These are phyloP conservation scores for Aspergillus luchuensis DNA, from an alignment of 2,329 filamentous ascomycete genomes.

Conservation along the genomic window DNA sequence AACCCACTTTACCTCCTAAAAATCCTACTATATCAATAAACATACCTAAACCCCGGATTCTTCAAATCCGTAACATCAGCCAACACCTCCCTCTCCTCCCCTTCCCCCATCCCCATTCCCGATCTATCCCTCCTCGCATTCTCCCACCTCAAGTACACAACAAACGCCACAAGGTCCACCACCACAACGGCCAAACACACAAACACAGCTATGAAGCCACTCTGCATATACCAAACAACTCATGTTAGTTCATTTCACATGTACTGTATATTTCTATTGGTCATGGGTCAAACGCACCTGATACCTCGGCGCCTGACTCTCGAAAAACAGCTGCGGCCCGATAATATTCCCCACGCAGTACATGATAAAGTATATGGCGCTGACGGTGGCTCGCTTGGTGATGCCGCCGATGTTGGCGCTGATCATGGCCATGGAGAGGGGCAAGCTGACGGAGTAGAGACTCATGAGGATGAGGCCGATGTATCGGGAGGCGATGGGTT, in stretches of 20 bases:
- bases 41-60: conserved; percentile 15
- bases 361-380: conserved; percentile 47
- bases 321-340: conserved; percentile 49
- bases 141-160: conserved; percentile 11
- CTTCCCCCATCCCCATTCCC: background rate
- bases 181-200: conserved; percentile 11
- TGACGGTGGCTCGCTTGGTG: conserved; percentile 52
- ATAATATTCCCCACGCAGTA: conserved; percentile 50
- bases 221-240: background rate
- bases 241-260: too few species aligned
- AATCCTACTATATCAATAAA: conserved; percentile 3
- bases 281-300: conserved; percentile 19
- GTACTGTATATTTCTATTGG: too few species aligned
- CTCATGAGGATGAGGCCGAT: conserved; percentile 31
- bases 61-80: conserved; percentile 11
- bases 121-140: conserved; percentile 6
- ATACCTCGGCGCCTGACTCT: conserved; percentile 41
- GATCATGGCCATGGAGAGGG: conserved; percentile 45
- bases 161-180: background rate
- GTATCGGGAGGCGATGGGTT: conserved; percentile 18
- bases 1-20: too few species aligned
- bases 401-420: conserved; percentile 52
- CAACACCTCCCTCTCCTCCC: background rate
- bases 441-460: conserved; percentile 40
- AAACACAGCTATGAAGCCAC: conserved; percentile 1